Evolutionary conservation across 306 rosid genomes (phyloP).

Genomic region (Hylodesmum podocarpum): DNA sequence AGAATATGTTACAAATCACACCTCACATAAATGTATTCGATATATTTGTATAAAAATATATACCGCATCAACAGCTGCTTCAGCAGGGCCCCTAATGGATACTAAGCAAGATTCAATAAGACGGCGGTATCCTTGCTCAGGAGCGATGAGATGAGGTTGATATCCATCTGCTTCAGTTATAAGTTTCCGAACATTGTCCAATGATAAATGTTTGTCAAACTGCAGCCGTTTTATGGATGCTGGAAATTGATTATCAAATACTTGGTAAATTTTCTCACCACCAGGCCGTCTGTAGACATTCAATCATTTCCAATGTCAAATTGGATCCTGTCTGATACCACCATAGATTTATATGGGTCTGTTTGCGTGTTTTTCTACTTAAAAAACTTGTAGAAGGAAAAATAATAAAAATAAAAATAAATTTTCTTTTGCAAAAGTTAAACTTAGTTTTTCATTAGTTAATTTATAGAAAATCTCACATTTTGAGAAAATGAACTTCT

Average conservation of each 20-base stretch:
- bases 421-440: too few relatives aligned
- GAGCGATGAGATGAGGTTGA: conserved; percentile 98
- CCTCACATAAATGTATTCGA: not conserved
- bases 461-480: too few relatives aligned
- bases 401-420: too few relatives aligned
- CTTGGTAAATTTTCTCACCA: conserved; percentile 89
- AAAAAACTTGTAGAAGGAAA: too few relatives aligned
- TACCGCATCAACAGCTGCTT: conserved; percentile 97
- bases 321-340: not conserved
- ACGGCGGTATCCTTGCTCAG: conserved; percentile 98
- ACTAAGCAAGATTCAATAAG: conserved; percentile 90
- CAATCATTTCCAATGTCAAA: conserved; percentile 28
- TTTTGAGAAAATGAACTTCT: too few relatives aligned
- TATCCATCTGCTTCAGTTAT: conserved; percentile 99
- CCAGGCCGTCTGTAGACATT: conserved; percentile 76
- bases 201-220: conserved; percentile 90
- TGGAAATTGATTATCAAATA: conserved; percentile 94
- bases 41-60: not conserved
- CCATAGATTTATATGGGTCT: not conserved
- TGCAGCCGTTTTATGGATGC: conserved; percentile 93
- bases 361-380: too few relatives aligned
- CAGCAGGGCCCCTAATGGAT: conserved; percentile 92
- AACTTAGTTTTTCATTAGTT: too few relatives aligned
- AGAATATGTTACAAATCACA: not conserved
- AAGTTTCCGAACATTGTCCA: conserved; percentile 86